These are phyloP conservation scores for Parietaria judaica DNA, from an alignment of 306 rosid species.

Conservation along the genomic window DNA sequence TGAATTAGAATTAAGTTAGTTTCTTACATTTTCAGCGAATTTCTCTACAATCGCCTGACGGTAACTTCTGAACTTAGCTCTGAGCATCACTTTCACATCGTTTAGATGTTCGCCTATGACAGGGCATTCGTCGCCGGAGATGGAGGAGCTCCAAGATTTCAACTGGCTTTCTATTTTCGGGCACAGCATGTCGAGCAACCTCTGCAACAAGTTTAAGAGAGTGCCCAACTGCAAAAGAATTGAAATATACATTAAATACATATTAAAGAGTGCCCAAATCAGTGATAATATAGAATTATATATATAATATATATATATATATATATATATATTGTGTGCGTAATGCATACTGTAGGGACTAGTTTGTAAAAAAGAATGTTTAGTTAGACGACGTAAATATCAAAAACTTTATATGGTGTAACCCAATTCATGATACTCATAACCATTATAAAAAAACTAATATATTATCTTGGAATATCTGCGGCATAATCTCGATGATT, in stretches of 20 bases:
- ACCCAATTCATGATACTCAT: too few species aligned
- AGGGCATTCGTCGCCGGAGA: slow-evolving; percentile 14
- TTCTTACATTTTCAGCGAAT: slow-evolving; percentile 28
- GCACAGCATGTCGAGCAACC: slow-evolving; percentile 26
- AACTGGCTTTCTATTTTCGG: slow-evolving; percentile 26
- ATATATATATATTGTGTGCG: too few species aligned
- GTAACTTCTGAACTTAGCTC: slow-evolving; percentile 28
- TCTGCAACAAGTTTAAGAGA: slow-evolving; percentile 25
- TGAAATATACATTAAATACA: not conserved
- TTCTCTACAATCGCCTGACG: slow-evolving; percentile 26
- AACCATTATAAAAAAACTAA: too few species aligned
- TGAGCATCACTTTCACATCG: slow-evolving; percentile 19
- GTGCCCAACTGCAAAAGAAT: slow-evolving; percentile 17
- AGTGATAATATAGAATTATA: too few species aligned
- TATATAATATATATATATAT: too few species aligned
- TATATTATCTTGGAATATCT: too few species aligned
- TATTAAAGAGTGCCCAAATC: not conserved
- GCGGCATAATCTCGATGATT: too few species aligned
- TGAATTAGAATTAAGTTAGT: not conserved
- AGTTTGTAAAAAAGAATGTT: too few species aligned
- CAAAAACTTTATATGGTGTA: too few species aligned
- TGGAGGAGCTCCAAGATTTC: slow-evolving; percentile 20
- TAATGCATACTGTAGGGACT: too few species aligned
- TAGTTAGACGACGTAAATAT: too few species aligned
- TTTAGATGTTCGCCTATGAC: slow-evolving; percentile 18